phyloP scores from a whole-genome alignment of 148 eudicot genomes.

The Rhododendron ferrugineum region DNA sequence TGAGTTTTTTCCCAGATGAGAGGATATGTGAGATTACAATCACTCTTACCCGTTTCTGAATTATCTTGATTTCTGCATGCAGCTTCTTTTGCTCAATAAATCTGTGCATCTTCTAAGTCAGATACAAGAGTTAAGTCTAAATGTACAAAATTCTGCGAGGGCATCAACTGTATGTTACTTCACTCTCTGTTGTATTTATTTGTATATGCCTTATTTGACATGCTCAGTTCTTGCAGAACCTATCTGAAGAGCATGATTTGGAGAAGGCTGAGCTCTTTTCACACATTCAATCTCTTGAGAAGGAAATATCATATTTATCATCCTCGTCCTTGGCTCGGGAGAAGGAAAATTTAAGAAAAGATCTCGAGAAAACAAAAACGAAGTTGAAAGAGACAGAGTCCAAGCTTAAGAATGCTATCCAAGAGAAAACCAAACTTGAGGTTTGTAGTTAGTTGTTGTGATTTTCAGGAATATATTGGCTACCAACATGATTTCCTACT shows the following conservation, averaged over 20 bases:
- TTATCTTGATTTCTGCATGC: slow-evolving; percentile 22
- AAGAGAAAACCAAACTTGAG: slow-evolving; percentile 97
- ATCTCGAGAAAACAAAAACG: slow-evolving; percentile 77
- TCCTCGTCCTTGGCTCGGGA: slow-evolving; percentile 66
- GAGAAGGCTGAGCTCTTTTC: slow-evolving; percentile 54
- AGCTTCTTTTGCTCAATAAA: slow-evolving; percentile 51
- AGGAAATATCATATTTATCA: slow-evolving; percentile 58
- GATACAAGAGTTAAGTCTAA: slow-evolving; percentile 33
- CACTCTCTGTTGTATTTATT: neutral
- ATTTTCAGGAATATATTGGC: neutral
- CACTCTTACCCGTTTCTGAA: slow-evolving; percentile 2
- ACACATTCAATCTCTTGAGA: slow-evolving; percentile 57
- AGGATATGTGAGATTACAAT: neutral
- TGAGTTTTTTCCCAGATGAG: neutral
- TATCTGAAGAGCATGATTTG: slow-evolving; percentile 45
- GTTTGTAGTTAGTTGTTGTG: slow-evolving; percentile 28
- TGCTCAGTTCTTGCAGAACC: slow-evolving; percentile 41
- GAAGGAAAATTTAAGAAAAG: slow-evolving; percentile 84
- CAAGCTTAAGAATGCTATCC: slow-evolving; percentile 77
- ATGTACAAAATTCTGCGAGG: slow-evolving; percentile 43
- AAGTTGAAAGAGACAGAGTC: slow-evolving; percentile 77
- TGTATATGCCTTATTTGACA: slow-evolving; percentile 4
- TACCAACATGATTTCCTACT: neutral
- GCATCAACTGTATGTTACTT: slow-evolving; percentile 43
- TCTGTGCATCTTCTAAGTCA: slow-evolving; percentile 41